Base-by-base conservation (phyloP, 2,329 filamentous ascomycete species). In the Aspergillus ruber region DNA sequence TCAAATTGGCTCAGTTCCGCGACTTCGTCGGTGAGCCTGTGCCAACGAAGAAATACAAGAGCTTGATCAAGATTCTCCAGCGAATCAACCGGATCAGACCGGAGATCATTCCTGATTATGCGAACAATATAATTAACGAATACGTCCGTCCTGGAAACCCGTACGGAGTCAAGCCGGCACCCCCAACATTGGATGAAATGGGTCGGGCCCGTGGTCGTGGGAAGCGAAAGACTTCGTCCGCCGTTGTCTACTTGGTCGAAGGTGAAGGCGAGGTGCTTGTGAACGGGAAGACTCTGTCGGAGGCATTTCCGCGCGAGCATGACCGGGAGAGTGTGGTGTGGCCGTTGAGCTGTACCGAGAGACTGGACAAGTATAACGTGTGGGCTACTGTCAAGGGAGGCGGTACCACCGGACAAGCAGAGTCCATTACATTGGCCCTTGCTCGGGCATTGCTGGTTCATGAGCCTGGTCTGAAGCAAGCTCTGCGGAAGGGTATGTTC, bases 301-400 rank as follows among this genome's bases (percentile, higher is more conserved):
- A 93, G 44, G 84, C 82, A 18, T 98, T 98, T 67, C 87, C 84
- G 29, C 83, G 93, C 32, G 71, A 96, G 44, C 91, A 98, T 66
- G 91, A 98, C 69, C 83, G 93, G 39, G 93, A 97, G 74, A 96
- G 89, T 64, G 91, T 88, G 2, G 74, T 95, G 3, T 98, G 91
- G 91, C 83, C 91, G 6, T 71, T 98, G 62, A 89, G 90, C 61
- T 79, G 83, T 43, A 94, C 90, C 20, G 77, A 86, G 39, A 78
- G 93, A 54, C 71, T 95, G 55, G 90, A 95, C 76, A 97, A 96
- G 70, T 98, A 98, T 76, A 98, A 98, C 63, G 82, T 96, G 3
- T 98, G 89, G 84, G 90, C 85, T 45, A 72, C 87, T 43, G 88
- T 90, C 3, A 78, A 80, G 50, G 93, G 93, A 47, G 93, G 93